Evolutionary conservation across 2,329 filamentous ascomycete genomes (phyloP).

Genomic region (Alternaria arbusti): DNA sequence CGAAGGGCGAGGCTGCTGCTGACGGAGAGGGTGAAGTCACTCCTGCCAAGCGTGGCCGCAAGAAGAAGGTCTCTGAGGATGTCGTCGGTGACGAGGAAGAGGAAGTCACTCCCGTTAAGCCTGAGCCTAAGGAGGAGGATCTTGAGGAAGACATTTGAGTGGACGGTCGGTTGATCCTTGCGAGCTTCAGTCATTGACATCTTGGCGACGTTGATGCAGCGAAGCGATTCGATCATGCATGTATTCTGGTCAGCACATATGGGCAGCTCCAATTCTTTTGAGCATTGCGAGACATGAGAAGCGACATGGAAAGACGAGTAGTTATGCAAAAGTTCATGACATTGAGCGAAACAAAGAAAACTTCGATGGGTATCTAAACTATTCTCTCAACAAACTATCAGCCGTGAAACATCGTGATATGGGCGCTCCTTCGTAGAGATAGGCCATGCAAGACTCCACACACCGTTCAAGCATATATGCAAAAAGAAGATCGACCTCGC

Average conservation of each 20-base stretch:
- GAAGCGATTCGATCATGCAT: not conserved
- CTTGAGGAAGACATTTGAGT: not conserved
- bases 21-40: not conserved
- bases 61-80: constrained; percentile 7
- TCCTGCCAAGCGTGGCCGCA: constrained; percentile 5
- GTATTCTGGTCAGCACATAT: not conserved
- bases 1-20: constrained; percentile 3
- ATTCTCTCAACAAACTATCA: constrained; percentile 3
- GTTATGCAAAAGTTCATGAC: not conserved
- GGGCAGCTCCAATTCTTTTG: accelerated
- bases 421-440: not conserved
- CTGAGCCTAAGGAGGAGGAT: constrained; percentile 1
- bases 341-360: constrained; percentile 8
- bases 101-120: not conserved
- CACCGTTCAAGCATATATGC: not conserved
- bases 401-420: not conserved
- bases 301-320: not conserved
- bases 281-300: not conserved
- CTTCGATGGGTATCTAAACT: constrained; percentile 24
- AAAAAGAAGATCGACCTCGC: not conserved
- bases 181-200: too few species aligned
- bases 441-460: not conserved
- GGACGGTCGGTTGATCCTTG: too few species aligned
- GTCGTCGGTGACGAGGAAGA: not conserved
- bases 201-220: not conserved